Evolutionary conservation across 148 eudicot species (phyloP), one percentile per base, ranked within the genome.

Genomic region (Camellia sinensis): DNA sequence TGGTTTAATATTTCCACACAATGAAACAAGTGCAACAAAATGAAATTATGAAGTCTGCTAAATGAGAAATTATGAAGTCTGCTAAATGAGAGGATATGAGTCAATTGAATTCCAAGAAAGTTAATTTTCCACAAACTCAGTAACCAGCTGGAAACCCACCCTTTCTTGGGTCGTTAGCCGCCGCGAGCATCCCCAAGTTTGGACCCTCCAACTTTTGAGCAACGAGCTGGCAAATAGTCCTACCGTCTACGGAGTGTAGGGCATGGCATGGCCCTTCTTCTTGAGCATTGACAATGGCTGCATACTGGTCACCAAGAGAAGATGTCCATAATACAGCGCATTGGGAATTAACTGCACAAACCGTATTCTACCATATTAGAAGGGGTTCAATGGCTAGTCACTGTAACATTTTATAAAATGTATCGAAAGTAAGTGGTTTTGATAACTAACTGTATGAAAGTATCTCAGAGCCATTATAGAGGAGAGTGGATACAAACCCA

Each of bases 61-160:
- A 46, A 46, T 6, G 6, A 2, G 50, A 46, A 46, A 46, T 46
- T 2, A 46, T 46, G 3, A 46, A 46, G 6, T 46, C 50, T 46
- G 50, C 50, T 46, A 46, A 46, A 46, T 46, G 50, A 46, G 50
- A 46, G 50, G 50, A 46, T 46, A 46, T n/a, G 6, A 46, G 50
- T 46, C 50, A 6, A 3, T 46, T 46, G 50, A 46, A 46, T 46
- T 46, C 50, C 50, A 2, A 46, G 50, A 46, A 46, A 46, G n/a
- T n/a, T n/a, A n/a, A n/a, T n/a, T n/a, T 6, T 53, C 56, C 9
- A 1, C 56, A 53, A n/a, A 79, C 59, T 73, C 43, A 84, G 46
- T 40, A 80, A 76, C 83, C 86, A 76, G 86, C 86, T 4, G 86
- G 83, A 18, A 84, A 72, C 22, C 86, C 83, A 66, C 81, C 83